Base-by-base conservation (phyloP, 495 filamentous ascomycete genomes). In the Aspergillus wentii region DNA sequence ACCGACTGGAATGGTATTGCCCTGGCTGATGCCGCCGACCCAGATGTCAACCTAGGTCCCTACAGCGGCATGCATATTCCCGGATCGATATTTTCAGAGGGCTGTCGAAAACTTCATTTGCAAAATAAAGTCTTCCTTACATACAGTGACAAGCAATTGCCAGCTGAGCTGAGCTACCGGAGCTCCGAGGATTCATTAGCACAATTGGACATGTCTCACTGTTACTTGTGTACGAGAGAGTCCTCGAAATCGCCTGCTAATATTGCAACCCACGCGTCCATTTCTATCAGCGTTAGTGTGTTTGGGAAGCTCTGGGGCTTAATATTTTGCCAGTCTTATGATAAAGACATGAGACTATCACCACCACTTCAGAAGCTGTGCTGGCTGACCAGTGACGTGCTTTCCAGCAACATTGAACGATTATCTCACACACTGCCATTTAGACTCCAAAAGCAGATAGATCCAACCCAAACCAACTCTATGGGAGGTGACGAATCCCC, bases 231-330 rank as follows among this genome's bases (percentile, higher is more conserved):
- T n/a, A n/a, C n/a, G n/a, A n/a, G n/a, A n/a, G n/a, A n/a, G n/a
- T n/a, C n/a, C n/a, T n/a, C n/a, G n/a, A n/a, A n/a, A n/a, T n/a
- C n/a, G n/a, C n/a, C n/a, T n/a, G n/a, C n/a, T n/a, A n/a, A n/a
- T n/a, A n/a, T n/a, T n/a, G n/a, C n/a, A n/a, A n/a, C n/a, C n/a
- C n/a, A 84, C 17, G 80, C 84, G 1, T 90, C 83, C 39, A 87
- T 94, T 80, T 92, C 87, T n/a, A 90, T 95, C 44, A 87, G 86
- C 3, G 85, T 94, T 41, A 86, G 83, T 40, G 86, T 85, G 0
- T 94, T 92, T 54, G 69, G 74, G 37, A 84, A 92, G 44, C 65
- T 91, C 1, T 95, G 88, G 88, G 89, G 89, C 0, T 66, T 94
- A 19, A 83, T 94, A 21, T 73, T 83, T 8, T 95, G 88, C 46